Evolutionary conservation across 2,329 filamentous ascomycete species (phyloP).

Genomic region (Diaporthe ilicicola): DNA sequence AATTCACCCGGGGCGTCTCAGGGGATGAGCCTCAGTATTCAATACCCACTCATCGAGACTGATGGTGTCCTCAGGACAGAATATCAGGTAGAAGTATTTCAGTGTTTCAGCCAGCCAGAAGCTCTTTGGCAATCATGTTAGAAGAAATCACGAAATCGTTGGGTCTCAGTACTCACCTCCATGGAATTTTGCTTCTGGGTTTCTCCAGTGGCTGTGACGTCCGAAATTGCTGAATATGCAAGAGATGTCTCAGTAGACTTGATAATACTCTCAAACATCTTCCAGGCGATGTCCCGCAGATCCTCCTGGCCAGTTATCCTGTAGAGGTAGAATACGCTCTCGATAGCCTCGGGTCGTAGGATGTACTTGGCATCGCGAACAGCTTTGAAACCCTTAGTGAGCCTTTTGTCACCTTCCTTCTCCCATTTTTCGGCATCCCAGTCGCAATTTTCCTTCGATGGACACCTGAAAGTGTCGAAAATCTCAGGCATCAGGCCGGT

Average conservation of each 20-base stretch:
- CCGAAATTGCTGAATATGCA: constrained; percentile 62
- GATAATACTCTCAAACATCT: constrained; percentile 65
- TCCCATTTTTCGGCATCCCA: constrained; percentile 48
- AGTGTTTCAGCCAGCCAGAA: constrained; percentile 48
- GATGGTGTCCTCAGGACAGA: constrained; percentile 62
- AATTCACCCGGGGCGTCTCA: constrained; percentile 43
- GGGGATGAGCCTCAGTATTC: constrained; percentile 38
- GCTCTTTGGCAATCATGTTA: constrained; percentile 49
- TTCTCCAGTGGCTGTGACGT: constrained; percentile 49
- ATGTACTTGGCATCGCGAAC: constrained; percentile 54
- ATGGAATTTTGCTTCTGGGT: constrained; percentile 64
- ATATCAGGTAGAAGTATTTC: constrained; percentile 73
- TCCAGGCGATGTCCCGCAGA: constrained; percentile 69
- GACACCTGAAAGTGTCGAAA: constrained; percentile 53
- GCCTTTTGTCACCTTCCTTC: constrained; percentile 39
- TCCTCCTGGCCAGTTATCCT: constrained; percentile 65
- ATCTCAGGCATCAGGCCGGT: constrained; percentile 64
- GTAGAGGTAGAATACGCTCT: constrained; percentile 70
- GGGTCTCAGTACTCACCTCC: constrained; percentile 50
- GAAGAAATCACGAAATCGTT: not conserved
- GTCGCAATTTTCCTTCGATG: constrained; percentile 32
- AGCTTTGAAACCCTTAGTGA: constrained; percentile 39
- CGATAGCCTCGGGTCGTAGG: constrained; percentile 71
- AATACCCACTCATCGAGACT: constrained; percentile 69
- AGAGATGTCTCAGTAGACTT: constrained; percentile 58